These are phyloP conservation scores for Allomyces macrogynus DNA, from an alignment of 192 early-diverging fungal genomes.

Conservation along the genomic window DNA sequence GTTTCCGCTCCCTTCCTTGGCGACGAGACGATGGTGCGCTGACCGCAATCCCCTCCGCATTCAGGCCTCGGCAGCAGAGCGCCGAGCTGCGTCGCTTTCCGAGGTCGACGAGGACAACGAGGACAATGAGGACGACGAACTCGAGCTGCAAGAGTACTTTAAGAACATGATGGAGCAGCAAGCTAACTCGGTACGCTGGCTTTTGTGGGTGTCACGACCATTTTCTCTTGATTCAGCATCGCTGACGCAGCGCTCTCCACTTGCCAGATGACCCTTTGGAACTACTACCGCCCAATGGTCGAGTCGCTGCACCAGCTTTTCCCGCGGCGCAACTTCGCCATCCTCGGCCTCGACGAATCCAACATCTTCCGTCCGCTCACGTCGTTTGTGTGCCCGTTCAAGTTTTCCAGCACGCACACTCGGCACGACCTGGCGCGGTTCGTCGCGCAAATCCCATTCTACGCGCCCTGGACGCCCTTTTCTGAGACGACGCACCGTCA, in stretches of 20 bases:
- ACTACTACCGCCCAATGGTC: conserved; percentile 4
- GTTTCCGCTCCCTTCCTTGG: background rate
- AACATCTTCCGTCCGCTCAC: conserved; percentile 15
- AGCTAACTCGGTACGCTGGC: background rate
- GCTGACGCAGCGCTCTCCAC: too few relatives aligned
- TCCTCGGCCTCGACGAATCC: conserved; percentile 13
- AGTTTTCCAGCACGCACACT: background rate
- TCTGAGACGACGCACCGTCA: conserved; percentile 1
- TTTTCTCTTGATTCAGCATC: too few relatives aligned
- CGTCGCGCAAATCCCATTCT: conserved; percentile 14
- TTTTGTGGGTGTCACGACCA: too few relatives aligned
- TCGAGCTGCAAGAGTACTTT: background rate
- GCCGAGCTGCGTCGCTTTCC: too few relatives aligned
- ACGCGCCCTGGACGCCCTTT: conserved; percentile 2
- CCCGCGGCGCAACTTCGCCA: conserved; percentile 10
- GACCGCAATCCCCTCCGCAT: too few relatives aligned
- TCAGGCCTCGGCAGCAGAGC: too few relatives aligned
- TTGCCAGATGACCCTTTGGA: background rate
- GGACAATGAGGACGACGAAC: too few relatives aligned
- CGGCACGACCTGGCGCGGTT: conserved; percentile 4
- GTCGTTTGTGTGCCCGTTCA: conserved; percentile 9
- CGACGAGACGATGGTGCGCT: too few relatives aligned
- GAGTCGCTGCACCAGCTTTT: conserved; percentile 9
- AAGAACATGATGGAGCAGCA: background rate
- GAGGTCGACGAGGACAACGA: too few relatives aligned